Evolutionary conservation across 2,329 filamentous ascomycete genomes (phyloP).

Genomic region (Colletotrichum liriopes): DNA sequence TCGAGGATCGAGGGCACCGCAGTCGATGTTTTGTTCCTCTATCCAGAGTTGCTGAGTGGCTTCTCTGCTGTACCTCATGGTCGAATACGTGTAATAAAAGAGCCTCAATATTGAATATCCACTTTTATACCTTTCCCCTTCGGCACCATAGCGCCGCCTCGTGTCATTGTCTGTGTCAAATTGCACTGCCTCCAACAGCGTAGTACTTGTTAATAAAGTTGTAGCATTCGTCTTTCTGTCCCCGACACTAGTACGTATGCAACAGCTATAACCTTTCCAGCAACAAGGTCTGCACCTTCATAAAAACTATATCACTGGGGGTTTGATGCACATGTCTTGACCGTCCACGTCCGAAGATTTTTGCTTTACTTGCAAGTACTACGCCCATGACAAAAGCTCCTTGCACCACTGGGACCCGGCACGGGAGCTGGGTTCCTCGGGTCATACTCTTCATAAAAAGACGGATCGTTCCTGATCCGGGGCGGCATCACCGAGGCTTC

Average conservation of each 20-base stretch:
- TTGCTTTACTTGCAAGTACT: not conserved
- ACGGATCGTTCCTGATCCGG: not conserved
- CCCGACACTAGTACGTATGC: not conserved
- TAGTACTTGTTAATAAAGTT: not conserved
- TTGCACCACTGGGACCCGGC: not conserved
- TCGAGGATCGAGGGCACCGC: slow-evolving; percentile 3
- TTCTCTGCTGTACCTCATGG: slow-evolving; percentile 20
- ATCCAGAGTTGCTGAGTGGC: not conserved
- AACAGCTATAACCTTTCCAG: not conserved
- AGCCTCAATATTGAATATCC: not conserved
- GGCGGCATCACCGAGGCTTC: not conserved
- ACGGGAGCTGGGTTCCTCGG: slow-evolving; percentile 55
- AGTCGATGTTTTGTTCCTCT: slow-evolving; percentile 6
- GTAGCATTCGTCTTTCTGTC: not conserved
- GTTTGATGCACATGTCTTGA: not conserved
- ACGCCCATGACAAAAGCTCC: not conserved
- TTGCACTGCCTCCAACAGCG: not conserved
- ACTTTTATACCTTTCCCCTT: not conserved
- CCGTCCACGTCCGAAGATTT: not conserved
- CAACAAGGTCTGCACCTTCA: not conserved
- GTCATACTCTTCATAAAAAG: slow-evolving; percentile 60
- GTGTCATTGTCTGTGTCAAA: not conserved
- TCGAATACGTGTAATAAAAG: slow-evolving; percentile 32
- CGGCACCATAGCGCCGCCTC: no score
- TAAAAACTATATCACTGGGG: not conserved